phyloP scores from a whole-genome alignment of 371 early-diverging fungal genomes.

The Mucor velutinosus region DNA sequence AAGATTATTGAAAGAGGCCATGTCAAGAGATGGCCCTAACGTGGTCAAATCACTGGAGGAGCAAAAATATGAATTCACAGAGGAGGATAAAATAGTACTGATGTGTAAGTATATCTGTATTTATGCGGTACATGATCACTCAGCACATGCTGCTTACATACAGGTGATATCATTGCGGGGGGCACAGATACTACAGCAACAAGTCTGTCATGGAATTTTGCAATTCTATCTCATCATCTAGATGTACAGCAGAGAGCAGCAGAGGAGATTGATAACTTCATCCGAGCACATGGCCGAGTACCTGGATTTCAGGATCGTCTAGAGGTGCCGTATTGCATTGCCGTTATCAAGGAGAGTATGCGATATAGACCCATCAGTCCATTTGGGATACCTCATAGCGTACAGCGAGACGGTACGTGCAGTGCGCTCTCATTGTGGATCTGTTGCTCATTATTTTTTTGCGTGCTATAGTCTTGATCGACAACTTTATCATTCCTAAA shows the following conservation, averaged over 20 bases:
- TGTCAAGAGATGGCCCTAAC: neutral
- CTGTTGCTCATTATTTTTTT: neutral
- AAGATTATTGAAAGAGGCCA: neutral
- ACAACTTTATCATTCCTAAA: slow-evolving; percentile 15
- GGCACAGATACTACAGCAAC: slow-evolving; percentile 19
- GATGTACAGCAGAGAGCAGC: slow-evolving; percentile 9
- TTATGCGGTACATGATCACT: neutral
- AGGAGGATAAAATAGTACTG: neutral
- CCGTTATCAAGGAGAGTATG: slow-evolving; percentile 18
- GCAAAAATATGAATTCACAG: neutral
- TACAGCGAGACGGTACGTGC: slow-evolving; percentile 12
- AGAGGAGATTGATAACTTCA: slow-evolving; percentile 16
- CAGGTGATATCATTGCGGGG: slow-evolving; percentile 18
- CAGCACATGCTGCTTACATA: neutral
- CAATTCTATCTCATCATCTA: slow-evolving; percentile 12
- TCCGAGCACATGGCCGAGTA: neutral
- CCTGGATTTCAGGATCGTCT: slow-evolving; percentile 12
- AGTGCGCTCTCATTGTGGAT: neutral
- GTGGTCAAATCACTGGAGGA: slow-evolving; percentile 9
- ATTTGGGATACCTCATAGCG: slow-evolving; percentile 17
- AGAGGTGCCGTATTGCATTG: slow-evolving; percentile 15
- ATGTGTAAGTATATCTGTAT: neutral
- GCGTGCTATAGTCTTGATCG: neutral
- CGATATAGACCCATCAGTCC: slow-evolving; percentile 4
- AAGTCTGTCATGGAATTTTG: slow-evolving; percentile 15